Evolutionary conservation across 805 yeast genomes (phyloP), one percentile per base, ranked within the genome.

Genomic region (Kuraishia borneana): DNA sequence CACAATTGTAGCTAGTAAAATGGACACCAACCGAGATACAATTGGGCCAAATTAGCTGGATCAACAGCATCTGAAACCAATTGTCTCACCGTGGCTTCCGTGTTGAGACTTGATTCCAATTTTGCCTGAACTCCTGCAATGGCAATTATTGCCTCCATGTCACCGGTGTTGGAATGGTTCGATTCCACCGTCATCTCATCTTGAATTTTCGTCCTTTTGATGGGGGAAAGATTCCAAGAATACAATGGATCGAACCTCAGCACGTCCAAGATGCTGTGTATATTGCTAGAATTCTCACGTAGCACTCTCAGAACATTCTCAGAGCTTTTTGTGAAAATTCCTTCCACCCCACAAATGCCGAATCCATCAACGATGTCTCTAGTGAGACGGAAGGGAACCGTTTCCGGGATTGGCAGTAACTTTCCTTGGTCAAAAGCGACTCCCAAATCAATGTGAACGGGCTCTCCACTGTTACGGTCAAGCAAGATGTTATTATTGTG

Each of bases 391-490:
- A 92, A 94, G 4, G 99, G 98, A 5, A 94, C 95, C 0, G 82
- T 68, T 48, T 92, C 99, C 0, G 99, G 98, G 6, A 89, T 71
- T 0, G 89, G 79, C 26, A 92, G 60, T 10, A 76, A 57, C 45
- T 71, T 76, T 1, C 97, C 98, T 47, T 87, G 96, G 52, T 92
- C 98, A 60, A 92, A 92, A 0, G 97, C 94, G 30, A 92, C 88
- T 0, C 98, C 99, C 13, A 92, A 60, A 54, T 92, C 99, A 44
- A 92, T 94, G 51, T 94, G 98, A 18, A 92, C 77, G 0, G 96
- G 94, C 45, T 88, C 96, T 0, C 97, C 97, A 0, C 83, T 68
- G n/a, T 53, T 48, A 32, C 65, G 64, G 52, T 92, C 96, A n/a
- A 92, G 50, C 31, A 92, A 55, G 26, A 92, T 79, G 51, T 92